Evolutionary conservation across 2,329 filamentous ascomycete species (phyloP).

Genomic region (Raffaelea albimanens): DNA sequence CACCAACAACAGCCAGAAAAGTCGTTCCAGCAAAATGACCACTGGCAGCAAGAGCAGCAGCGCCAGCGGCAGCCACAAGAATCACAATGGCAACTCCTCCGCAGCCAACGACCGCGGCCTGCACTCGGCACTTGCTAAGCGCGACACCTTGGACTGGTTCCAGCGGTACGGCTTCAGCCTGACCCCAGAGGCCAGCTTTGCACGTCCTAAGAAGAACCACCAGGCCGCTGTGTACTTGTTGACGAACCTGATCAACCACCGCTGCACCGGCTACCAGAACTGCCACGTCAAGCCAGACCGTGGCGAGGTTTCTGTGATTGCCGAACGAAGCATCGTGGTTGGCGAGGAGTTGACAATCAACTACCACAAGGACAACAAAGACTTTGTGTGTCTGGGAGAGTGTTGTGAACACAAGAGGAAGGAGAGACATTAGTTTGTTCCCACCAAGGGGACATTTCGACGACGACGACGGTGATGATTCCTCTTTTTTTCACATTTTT

Average conservation of each 20-base stretch:
- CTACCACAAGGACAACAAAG: constrained; percentile 20
- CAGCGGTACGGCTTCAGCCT: constrained; percentile 14
- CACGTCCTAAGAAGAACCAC: constrained; percentile 2
- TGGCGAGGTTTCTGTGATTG: constrained; percentile 16
- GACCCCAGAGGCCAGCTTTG: constrained; percentile 3
- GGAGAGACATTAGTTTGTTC: too few relatives aligned
- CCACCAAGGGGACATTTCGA: too few relatives aligned
- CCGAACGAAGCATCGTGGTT: constrained; percentile 16
- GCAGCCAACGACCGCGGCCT: not conserved
- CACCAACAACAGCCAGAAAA: not conserved
- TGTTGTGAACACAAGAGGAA: constrained; percentile 6
- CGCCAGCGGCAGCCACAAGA: too few relatives aligned
- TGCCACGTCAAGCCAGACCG: constrained; percentile 16
- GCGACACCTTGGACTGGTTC: constrained; percentile 13
- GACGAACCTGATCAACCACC: constrained; percentile 23
- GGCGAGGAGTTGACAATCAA: constrained; percentile 27
- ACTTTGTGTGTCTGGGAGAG: constrained; percentile 20
- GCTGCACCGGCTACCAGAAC: constrained; percentile 19
- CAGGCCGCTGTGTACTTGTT: constrained; percentile 14
- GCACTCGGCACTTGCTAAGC: constrained; percentile 1
- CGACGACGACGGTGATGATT: too few relatives aligned
- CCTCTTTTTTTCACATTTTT: too few relatives aligned
- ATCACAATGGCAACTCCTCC: too few relatives aligned
- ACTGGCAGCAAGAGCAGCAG: not conserved
- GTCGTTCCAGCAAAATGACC: not conserved